Conservation (phyloP, 2,329 filamentous ascomycete species). For the Coniochaeta sp. region DNA sequence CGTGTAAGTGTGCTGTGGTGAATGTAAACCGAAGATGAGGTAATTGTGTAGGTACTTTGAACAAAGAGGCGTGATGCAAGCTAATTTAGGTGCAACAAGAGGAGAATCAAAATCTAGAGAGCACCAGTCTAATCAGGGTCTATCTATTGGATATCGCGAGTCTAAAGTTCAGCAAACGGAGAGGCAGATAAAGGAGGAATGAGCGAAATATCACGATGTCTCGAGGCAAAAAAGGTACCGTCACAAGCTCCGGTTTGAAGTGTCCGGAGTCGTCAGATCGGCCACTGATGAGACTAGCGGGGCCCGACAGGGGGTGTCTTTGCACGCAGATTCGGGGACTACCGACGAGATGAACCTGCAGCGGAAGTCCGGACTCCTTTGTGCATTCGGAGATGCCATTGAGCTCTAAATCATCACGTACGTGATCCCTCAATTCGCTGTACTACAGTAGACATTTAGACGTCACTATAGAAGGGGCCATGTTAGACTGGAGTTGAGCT, state of each 20-base stretch:
- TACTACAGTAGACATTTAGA: not conserved
- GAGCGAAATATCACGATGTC: not conserved
- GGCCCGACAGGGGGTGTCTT: not conserved
- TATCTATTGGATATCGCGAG: not conserved
- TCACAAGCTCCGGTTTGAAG: not conserved
- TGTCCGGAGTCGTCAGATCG: slow-evolving; percentile 1
- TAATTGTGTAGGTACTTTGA: not conserved
- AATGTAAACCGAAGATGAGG: not conserved
- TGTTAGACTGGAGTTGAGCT: not conserved
- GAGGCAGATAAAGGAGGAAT: not conserved
- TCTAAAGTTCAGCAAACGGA: not conserved
- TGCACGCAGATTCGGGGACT: not conserved
- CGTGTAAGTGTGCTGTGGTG: not conserved
- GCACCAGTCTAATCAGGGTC: not conserved
- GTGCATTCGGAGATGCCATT: not conserved
- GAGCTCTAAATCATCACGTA: not conserved
- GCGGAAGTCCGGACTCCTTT: not conserved
- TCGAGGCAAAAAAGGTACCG: not conserved
- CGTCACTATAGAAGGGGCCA: not conserved
- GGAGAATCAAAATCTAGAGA: not conserved
- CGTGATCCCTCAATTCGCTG: not conserved
- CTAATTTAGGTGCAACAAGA: not conserved
- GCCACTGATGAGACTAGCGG: not conserved
- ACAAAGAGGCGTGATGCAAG: not conserved
- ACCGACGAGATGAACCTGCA: not conserved